Conservation (phyloP, 176 grass and related monocot genomes). For the Pontederia crassipes region DNA sequence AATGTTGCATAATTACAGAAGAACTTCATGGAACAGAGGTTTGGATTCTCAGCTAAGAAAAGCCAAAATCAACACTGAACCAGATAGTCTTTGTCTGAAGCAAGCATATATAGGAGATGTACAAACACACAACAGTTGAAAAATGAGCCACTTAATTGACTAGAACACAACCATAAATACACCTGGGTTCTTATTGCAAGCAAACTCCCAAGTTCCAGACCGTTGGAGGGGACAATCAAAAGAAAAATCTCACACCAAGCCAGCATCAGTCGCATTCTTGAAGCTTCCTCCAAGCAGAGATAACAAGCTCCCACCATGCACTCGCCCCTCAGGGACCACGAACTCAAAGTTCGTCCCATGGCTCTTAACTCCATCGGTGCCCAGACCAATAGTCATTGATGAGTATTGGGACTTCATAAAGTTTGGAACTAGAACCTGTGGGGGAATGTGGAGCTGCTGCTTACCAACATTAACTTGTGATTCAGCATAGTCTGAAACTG, state of each 20-base stretch:
- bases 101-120: too few species aligned
- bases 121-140: too few species aligned
- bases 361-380: constrained; percentile 16
- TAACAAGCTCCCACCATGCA: constrained; percentile 63
- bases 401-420: constrained; percentile 41
- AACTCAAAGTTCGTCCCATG: constrained; percentile 4
- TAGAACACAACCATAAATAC: too few species aligned
- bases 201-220: too few species aligned
- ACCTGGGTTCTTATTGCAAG: too few species aligned
- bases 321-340: constrained; percentile 42
- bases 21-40: too few species aligned
- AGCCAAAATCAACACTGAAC: too few species aligned
- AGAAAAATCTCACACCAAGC: constrained; percentile 12
- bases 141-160: too few species aligned
- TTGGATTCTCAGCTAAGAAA: too few species aligned
- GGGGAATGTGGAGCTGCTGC: constrained; percentile 46
- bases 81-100: too few species aligned
- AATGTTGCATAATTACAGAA: too few species aligned
- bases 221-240: too few species aligned
- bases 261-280: constrained; percentile 34
- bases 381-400: constrained; percentile 12
- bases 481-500: constrained; percentile 37
- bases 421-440: constrained; percentile 50
- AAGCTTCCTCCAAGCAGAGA: constrained; percentile 50
- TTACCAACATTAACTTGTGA: constrained; percentile 11